A percentile compares a stretch with the other conserved stretches of the same genome.
These are phyloP conservation scores for carrot (Daucus carota) DNA, from an alignment of 129 eudicot genomes.

Conservation along the genomic window DNA sequence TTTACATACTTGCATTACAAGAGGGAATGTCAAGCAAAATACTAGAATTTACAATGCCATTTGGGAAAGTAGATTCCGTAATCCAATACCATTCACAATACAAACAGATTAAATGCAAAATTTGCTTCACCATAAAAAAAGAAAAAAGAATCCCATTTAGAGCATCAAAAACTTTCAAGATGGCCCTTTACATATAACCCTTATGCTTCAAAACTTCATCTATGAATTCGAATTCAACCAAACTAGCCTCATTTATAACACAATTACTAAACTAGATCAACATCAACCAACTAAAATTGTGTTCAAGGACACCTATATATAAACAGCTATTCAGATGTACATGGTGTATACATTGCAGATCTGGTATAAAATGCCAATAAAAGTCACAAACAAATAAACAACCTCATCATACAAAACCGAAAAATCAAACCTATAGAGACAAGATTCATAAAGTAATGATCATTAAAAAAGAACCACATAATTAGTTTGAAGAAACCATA, in stretches of 20 bases:
- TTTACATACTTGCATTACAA: not conserved
- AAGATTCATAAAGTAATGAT: not conserved
- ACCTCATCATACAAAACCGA: not conserved
- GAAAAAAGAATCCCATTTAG: not conserved
- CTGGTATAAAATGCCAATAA: slow-evolving; percentile 2
- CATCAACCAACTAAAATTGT: slow-evolving; percentile 7
- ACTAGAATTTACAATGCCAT: not conserved
- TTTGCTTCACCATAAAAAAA: not conserved
- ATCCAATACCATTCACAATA: not conserved
- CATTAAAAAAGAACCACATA: not conserved
- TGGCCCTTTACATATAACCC: not conserved
- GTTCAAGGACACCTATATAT: too few species aligned
- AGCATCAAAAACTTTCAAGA: not conserved
- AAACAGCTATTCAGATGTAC: not conserved
- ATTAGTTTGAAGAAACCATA: not conserved
- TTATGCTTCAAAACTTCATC: not conserved
- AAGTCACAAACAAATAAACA: not conserved
- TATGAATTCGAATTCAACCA: not conserved
- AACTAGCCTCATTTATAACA: not conserved
- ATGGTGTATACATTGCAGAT: not conserved
- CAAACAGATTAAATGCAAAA: not conserved
- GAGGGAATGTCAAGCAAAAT: too few species aligned
- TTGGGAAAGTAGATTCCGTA: not conserved
- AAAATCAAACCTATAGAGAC: not conserved
- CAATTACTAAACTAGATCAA: slow-evolving; percentile 3